Evolutionary conservation across 345 rosid species (phyloP).

Genomic region (Linum lewisii): DNA sequence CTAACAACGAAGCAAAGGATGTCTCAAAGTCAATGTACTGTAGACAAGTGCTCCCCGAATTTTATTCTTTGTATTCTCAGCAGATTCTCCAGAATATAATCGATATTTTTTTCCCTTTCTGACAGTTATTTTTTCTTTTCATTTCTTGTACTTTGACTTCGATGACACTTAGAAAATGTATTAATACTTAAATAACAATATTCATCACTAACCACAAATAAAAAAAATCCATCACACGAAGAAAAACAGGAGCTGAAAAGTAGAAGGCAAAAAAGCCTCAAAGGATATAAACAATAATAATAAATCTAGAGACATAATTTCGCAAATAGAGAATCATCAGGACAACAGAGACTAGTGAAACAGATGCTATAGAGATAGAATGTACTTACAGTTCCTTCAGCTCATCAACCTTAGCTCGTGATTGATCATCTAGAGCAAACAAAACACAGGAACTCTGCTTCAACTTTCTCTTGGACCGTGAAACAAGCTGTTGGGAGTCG

Average conservation of each 20-base stretch:
- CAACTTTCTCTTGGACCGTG: constrained; percentile 36
- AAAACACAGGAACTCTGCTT: constrained; percentile 41
- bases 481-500: constrained; percentile 20
- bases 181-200: not conserved
- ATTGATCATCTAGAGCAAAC: constrained; percentile 50
- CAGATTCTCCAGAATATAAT: too few relatives aligned
- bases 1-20: too few relatives aligned
- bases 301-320: not conserved
- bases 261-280: not conserved
- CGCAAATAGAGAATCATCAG: not conserved
- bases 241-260: not conserved
- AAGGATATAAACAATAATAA: not conserved
- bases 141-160: too few relatives aligned
- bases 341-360: not conserved
- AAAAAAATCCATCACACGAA: not conserved
- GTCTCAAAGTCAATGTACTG: too few relatives aligned
- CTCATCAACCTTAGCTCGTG: constrained; percentile 47
- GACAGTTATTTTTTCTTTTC: too few relatives aligned
- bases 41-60: too few relatives aligned
- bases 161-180: too few relatives aligned
- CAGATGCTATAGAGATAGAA: constrained; percentile 10
- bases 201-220: not conserved
- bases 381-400: constrained; percentile 59
- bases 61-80: too few relatives aligned
- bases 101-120: too few relatives aligned